These are phyloP conservation scores for Rhodotorula sp. DNA, from an alignment of 1,284 basidiomycete genomes.

Conservation along the genomic window DNA sequence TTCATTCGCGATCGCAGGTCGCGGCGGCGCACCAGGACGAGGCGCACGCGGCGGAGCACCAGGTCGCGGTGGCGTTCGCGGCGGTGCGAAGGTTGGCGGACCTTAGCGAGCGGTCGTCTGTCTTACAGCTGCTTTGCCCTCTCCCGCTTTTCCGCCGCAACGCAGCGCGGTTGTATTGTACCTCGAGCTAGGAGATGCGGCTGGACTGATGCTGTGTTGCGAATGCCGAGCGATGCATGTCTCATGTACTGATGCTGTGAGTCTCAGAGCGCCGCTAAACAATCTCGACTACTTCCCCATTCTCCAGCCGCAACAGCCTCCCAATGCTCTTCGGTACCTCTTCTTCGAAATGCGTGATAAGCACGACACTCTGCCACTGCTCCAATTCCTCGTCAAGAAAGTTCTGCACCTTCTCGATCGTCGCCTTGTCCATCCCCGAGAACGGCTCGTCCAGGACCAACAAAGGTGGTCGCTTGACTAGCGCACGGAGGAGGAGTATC, in stretches of 20 bases:
- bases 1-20: not conserved
- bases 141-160: too few species aligned
- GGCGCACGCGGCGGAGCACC: constrained; percentile 3
- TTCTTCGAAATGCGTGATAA: constrained; percentile 83
- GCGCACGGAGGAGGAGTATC: constrained; percentile 75
- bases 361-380: constrained; percentile 68
- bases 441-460: constrained; percentile 85
- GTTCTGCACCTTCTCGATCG: constrained; percentile 62
- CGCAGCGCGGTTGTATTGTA: not conserved
- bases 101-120: not conserved
- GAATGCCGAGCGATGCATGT: too few species aligned
- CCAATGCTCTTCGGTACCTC: constrained; percentile 58
- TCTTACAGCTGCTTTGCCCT: too few species aligned
- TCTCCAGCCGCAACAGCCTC: constrained; percentile 21
- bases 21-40: constrained; percentile 5
- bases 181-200: too few species aligned
- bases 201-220: not conserved
- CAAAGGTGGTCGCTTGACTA: constrained; percentile 65
- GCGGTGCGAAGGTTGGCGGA: not conserved
- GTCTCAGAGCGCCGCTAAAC: constrained; percentile 1
- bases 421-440: constrained; percentile 79
- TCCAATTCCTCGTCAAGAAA: constrained; percentile 63
- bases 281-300: constrained; percentile 23
- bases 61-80: not conserved
- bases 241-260: too few species aligned